Evolutionary conservation across 140 eudicot genomes (phyloP).

Genomic region (Ambrosia hybrid): DNA sequence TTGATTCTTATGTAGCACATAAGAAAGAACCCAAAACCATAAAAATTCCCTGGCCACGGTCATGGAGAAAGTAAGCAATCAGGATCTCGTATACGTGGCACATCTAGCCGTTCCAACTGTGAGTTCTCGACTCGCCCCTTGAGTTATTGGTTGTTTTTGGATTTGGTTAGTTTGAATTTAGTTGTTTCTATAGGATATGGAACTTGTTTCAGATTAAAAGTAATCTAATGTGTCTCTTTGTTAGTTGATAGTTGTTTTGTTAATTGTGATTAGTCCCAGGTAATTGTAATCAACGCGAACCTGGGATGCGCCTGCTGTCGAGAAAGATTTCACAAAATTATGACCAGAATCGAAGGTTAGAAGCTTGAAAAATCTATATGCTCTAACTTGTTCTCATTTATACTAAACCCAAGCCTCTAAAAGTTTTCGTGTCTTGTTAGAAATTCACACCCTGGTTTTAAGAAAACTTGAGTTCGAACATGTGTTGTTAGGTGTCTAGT

Average conservation of each 20-base stretch:
- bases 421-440: not conserved
- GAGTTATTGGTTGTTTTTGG: not conserved
- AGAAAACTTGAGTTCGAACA: not conserved
- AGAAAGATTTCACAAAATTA: slow-evolving; percentile 35
- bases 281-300: slow-evolving; percentile 41
- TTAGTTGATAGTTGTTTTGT: slow-evolving; percentile 13
- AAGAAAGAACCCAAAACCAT: not conserved
- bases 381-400: not conserved
- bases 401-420: not conserved
- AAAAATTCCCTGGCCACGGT: not conserved
- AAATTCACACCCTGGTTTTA: not conserved
- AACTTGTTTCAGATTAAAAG: too few relatives aligned
- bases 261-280: slow-evolving; percentile 45
- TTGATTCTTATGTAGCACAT: not conserved
- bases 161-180: too few relatives aligned
- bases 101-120: slow-evolving; percentile 49
- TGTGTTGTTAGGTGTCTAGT: not conserved
- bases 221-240: not conserved
- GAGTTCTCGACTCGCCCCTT: slow-evolving; percentile 6
- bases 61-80: slow-evolving; percentile 39
- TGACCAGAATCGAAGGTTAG: slow-evolving; percentile 42
- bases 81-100: slow-evolving; percentile 44
- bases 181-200: too few relatives aligned
- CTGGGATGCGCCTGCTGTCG: slow-evolving; percentile 53
- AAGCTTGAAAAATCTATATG: not conserved